phyloP scores from a whole-genome alignment of 495 filamentous ascomycete species.

The Neurospora sp. region DNA sequence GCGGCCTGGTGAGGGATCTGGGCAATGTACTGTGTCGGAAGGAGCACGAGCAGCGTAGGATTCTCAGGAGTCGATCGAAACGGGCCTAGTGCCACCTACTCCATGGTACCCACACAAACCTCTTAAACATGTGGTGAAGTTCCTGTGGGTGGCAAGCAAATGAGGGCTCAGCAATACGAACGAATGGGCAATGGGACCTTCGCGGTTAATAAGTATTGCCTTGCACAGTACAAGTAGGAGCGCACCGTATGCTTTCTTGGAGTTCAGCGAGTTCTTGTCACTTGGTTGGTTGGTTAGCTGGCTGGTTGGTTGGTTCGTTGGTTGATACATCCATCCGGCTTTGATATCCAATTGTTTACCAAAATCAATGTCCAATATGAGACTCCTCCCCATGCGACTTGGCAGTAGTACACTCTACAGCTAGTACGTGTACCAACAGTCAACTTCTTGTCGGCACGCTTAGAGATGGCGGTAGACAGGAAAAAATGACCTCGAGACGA shows the following conservation, averaged over 20 bases:
- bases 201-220: background rate
- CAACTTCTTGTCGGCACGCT: background rate
- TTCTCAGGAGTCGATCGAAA: constrained; percentile 23
- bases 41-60: constrained; percentile 3
- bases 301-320: background rate
- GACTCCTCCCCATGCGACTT: background rate
- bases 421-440: background rate
- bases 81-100: constrained; percentile 11
- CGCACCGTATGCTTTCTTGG: background rate
- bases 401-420: background rate
- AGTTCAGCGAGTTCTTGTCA: background rate
- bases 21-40: background rate
- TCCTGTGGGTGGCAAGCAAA: background rate
- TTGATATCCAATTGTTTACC: background rate
- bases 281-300: background rate
- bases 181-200: background rate
- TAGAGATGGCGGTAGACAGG: background rate
- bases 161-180: background rate
- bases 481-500: background rate
- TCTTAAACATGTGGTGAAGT: background rate
- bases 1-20: background rate
- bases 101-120: background rate
- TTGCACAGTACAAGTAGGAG: background rate
- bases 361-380: background rate
- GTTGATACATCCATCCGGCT: background rate